phyloP scores from a whole-genome alignment of 208 protist species.

The Leishmania tropica region DNA sequence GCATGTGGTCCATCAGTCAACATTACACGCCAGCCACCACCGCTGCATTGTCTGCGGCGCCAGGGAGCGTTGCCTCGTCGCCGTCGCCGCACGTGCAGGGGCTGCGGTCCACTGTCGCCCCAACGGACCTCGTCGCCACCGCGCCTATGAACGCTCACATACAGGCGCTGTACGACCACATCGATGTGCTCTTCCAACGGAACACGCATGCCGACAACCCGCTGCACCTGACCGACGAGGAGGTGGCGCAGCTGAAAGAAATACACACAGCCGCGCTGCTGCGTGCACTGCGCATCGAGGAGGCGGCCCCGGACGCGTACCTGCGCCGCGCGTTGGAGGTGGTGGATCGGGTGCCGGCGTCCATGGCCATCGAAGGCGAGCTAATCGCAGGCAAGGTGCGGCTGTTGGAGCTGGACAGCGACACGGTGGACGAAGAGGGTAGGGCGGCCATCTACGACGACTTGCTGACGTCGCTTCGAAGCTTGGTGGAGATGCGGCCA shows the following conservation, averaged over 20 bases:
- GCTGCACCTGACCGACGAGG: slow-evolving; percentile 35
- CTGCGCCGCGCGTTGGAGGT: slow-evolving; percentile 64
- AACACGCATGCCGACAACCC: slow-evolving; percentile 74
- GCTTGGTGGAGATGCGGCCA: slow-evolving; percentile 78
- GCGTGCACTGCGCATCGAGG: slow-evolving; percentile 67
- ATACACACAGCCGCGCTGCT: slow-evolving; percentile 47
- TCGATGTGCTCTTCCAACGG: slow-evolving; percentile 73
- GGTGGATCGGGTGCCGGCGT: slow-evolving; percentile 65
- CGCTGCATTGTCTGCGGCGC: not conserved
- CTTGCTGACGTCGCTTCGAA: slow-evolving; percentile 71
- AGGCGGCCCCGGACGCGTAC: slow-evolving; percentile 57
- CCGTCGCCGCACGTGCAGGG: not conserved
- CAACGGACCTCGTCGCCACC: slow-evolving; percentile 12
- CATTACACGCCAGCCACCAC: slow-evolving; percentile 12
- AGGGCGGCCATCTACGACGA: slow-evolving; percentile 70
- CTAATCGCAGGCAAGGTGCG: slow-evolving; percentile 70
- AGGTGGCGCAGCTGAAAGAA: slow-evolving; percentile 37
- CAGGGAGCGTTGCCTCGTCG: not conserved
- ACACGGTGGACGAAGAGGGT: slow-evolving; percentile 56
- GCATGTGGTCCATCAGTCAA: slow-evolving; percentile 23
- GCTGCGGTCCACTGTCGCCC: not conserved
- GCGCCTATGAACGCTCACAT: slow-evolving; percentile 28
- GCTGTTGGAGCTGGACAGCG: slow-evolving; percentile 70
- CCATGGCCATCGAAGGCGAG: slow-evolving; percentile 73
- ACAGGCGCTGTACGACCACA: slow-evolving; percentile 38